Evolutionary conservation across 257 asterid species (phyloP).

Genomic region (Gentiana dahurica): DNA sequence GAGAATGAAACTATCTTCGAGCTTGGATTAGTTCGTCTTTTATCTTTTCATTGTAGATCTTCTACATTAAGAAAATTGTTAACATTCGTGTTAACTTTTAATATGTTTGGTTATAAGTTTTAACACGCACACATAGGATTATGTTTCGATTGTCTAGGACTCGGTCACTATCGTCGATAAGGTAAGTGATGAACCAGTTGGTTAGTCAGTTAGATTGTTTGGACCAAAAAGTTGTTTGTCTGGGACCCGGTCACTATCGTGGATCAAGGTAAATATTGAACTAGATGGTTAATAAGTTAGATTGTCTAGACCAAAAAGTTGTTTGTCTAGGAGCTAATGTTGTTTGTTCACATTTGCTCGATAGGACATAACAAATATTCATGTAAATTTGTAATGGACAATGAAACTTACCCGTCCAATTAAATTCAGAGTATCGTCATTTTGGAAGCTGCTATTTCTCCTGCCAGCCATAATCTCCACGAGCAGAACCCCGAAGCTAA

Average conservation of each 20-base stretch:
- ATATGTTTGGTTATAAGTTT: too few relatives aligned
- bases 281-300: too few relatives aligned
- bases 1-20: too few relatives aligned
- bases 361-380: neutral
- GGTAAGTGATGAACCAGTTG: too few relatives aligned
- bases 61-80: too few relatives aligned
- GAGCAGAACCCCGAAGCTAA: conserved; percentile 22
- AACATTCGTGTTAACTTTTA: too few relatives aligned
- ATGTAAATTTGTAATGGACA: neutral
- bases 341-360: conserved; percentile 19
- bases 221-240: conserved; percentile 1
- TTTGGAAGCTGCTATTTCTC: conserved; percentile 13
- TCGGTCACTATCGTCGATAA: too few relatives aligned
- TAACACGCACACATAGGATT: too few relatives aligned
- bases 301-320: neutral
- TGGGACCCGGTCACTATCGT: neutral
- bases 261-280: too few relatives aligned
- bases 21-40: too few relatives aligned
- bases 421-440: conserved; percentile 6
- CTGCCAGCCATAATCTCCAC: conserved; percentile 22
- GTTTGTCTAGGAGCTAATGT: conserved; percentile 6
- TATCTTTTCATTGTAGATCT: too few relatives aligned
- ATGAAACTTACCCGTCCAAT: conserved; percentile 22
- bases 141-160: conserved; percentile 12
- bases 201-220: too few relatives aligned